Base-by-base conservation (phyloP, 768 basidiomycete genomes). In the Agaricus subrufescens region DNA sequence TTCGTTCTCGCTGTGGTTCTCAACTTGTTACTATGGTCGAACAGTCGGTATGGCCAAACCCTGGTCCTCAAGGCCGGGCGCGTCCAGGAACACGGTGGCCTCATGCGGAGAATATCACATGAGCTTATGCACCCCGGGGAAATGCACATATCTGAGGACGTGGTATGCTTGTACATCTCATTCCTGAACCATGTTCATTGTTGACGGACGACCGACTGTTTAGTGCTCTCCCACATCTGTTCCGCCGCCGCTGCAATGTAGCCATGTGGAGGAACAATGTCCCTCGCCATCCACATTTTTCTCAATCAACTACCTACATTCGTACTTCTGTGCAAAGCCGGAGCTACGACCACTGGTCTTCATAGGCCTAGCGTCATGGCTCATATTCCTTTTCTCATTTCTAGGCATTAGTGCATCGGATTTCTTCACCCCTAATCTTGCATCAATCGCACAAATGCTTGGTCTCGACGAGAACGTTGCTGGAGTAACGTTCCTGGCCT, bases 371-470 rank as follows among this genome's bases (percentile, higher is more conserved):
- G 59, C 91, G 9, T 43, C 88, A 23, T 96, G 93, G 93, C 81
- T 94, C 15, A 61, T 85, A 27, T 97, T 98, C 75, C 85, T 99
- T 52, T 98, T 99, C 75, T 94, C 94, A 23, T 95, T 91, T 37
- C 87, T 98, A 37, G 94, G 94, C 3, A 97, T 97, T 67, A 87
- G 86, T 60, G 94, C 95, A 4, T 90, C 94, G 15, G 96, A 98
- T 71, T 98, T 98, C 73, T 98, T 98, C 78, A 94, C 91, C 50
- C 95, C 95, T 1, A 98, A 99, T 69, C 80, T 99, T 15, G 89
- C 90, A 0, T 92, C 95, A 1, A 88, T 98, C 31, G 85, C 96
- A 0, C 81, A 87, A 49, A 73, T 91, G 3, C 81, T 99, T 3
- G 90, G 94, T 0, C 71, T 99, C 40, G 90, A 91, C 63, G 94